Conservation (phyloP, 1,284 basidiomycete species). For the Pyrrhoderma lamaoense region DNA sequence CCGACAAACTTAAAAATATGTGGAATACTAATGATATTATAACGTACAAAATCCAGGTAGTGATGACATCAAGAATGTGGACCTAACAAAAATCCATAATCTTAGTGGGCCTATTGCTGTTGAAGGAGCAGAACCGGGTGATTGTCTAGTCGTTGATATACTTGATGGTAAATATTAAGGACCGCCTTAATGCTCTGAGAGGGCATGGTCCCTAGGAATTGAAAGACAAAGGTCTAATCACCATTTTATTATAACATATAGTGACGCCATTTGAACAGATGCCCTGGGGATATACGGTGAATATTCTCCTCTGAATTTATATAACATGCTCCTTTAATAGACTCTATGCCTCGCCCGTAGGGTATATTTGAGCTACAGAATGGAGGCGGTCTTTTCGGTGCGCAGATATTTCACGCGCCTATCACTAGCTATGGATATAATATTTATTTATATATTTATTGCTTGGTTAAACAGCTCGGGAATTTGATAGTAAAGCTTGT, state of each 20-base stretch:
- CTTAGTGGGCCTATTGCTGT: constrained; percentile 70
- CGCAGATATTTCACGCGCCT: constrained; percentile 5
- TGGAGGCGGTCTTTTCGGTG: constrained; percentile 71
- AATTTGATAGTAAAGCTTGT: constrained; percentile 62
- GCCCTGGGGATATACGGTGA: constrained; percentile 75
- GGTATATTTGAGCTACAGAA: constrained; percentile 71
- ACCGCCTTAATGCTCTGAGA: too few relatives aligned
- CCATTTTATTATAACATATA: constrained; percentile 22
- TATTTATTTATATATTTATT: too few relatives aligned
- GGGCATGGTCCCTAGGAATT: too few relatives aligned
- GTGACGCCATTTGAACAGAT: constrained; percentile 68
- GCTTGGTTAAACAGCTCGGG: too few relatives aligned
- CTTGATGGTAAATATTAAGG: constrained; percentile 45
- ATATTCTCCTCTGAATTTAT: constrained; percentile 20
- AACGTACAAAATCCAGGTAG: constrained; percentile 40
- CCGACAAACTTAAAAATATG: too few relatives aligned
- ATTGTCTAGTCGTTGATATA: constrained; percentile 69
- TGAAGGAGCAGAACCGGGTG: constrained; percentile 71
- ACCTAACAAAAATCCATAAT: constrained; percentile 63
- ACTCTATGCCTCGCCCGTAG: constrained; percentile 25
- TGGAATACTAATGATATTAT: too few relatives aligned
- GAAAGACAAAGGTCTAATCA: constrained; percentile 2
- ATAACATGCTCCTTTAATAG: constrained; percentile 4
- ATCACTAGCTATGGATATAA: too few relatives aligned
- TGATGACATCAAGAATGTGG: constrained; percentile 62